Conservation (phyloP, 805 yeast species). For the Saturnispora zaruensis region DNA sequence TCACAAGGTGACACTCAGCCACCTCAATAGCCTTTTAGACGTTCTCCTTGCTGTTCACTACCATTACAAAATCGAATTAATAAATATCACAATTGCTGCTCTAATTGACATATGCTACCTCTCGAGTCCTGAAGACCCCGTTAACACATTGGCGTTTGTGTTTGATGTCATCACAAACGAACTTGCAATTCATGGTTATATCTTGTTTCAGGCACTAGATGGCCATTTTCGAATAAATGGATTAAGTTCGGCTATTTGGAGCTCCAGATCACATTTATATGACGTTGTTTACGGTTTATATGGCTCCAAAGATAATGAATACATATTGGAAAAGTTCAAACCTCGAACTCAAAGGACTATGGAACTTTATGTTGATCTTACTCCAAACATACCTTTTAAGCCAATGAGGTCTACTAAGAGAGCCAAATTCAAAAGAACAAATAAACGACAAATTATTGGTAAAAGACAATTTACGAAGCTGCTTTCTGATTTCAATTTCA, state of each 20-base stretch:
- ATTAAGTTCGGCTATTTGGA: conserved; percentile 7
- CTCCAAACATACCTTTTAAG: conserved; percentile 48
- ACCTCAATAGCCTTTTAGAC: conserved; percentile 3
- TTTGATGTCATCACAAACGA: conserved; percentile 1
- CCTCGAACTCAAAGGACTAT: conserved; percentile 57
- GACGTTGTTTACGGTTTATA: conserved; percentile 11
- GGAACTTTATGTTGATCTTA: conserved; percentile 30
- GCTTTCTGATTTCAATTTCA: background rate
- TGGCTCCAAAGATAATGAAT: conserved; percentile 5
- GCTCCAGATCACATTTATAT: conserved; percentile 9
- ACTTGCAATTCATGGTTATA: background rate
- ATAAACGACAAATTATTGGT: conserved; percentile 29
- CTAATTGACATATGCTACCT: conserved; percentile 1
- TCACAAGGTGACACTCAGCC: background rate
- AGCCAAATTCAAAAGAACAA: conserved; percentile 31
- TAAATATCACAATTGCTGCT: background rate
- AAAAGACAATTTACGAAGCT: conserved; percentile 4
- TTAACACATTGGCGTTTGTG: background rate
- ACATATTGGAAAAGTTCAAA: conserved; percentile 29
- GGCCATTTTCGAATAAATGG: background rate
- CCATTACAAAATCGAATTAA: background rate
- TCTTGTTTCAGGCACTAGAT: conserved; percentile 1
- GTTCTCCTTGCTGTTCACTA: conserved; percentile 4
- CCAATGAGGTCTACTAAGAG: conserved; percentile 67
- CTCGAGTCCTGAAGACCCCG: background rate